Evolutionary conservation across 768 basidiomycete species (phyloP), one percentile per base, ranked within the genome.

Genomic region (Rhodotorula taiwanensis): DNA sequence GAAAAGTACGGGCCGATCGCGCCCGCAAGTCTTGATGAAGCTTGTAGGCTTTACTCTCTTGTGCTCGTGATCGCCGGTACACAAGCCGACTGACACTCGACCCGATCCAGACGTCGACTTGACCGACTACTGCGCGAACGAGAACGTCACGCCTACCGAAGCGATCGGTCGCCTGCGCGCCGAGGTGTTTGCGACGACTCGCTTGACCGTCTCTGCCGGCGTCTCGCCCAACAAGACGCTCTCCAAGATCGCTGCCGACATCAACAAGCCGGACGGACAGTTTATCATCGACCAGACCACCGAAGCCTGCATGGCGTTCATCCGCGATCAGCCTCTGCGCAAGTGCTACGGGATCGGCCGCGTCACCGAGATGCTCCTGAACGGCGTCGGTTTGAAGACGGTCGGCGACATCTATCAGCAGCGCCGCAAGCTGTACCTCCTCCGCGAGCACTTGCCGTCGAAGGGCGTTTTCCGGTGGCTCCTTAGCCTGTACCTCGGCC

Each of bases 141-240:
- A 88, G 75, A 71, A 79, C 15, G 70, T 91, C 55, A 80, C 80
- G 4, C 81, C 86, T 0, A 84, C 83, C 34, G 84, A 85, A 49
- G 93, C 90, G 71, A 88, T 94, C 18, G 76, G 81, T 55, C 80
- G 86, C 66, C 86, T 99, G 78, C 74, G 95, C 28, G 79, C 79
- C 30, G 79, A 79, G 45, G 88, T 97, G 5, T 80, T 84, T 58
- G 79, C 79, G 23, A 87, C 87, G 76, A 97, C 93, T 5, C 82
- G 82, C 56, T 74, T 98, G 53, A 98, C 95, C 4, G 90, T 88
- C 55, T 92, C 89, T 70, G 93, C 92, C 34, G 95, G 95, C 5
- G 91, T 98, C 60, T 92, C 94, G 0, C 88, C 94, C 2, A 98
- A 93, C 76, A 88, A 87, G 84, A 91, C 92, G 86, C 80, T 98